These are phyloP conservation scores for Yarrowia sp. DNA, from an alignment of 805 yeast genomes.

Conservation along the genomic window DNA sequence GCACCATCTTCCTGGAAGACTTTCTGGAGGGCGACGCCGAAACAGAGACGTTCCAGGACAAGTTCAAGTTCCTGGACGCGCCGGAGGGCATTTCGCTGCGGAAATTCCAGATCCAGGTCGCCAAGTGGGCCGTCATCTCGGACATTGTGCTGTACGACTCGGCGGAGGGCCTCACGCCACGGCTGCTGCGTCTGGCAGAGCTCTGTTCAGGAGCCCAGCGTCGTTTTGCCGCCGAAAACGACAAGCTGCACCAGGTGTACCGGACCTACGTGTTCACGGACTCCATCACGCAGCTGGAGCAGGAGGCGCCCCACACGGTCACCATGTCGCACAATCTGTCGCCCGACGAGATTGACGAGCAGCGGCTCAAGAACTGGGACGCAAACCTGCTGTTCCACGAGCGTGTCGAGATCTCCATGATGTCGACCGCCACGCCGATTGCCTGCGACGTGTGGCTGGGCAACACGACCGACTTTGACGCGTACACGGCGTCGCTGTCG, in stretches of 20 bases:
- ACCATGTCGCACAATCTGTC: conserved; percentile 32
- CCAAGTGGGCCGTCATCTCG: conserved; percentile 71
- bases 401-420: conserved; percentile 73
- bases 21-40: conserved; percentile 28
- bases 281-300: conserved; percentile 30
- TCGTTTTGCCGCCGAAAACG: conserved; percentile 28
- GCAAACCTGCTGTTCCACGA: conserved; percentile 66
- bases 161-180: conserved; percentile 35
- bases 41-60: conserved; percentile 44
- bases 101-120: conserved; percentile 80
- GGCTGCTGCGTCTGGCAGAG: conserved; percentile 29
- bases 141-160: conserved; percentile 77
- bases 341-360: conserved; percentile 31
- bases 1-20: conserved; percentile 34
- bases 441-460: conserved; percentile 70
- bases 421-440: conserved; percentile 75
- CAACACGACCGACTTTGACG: conserved; percentile 62
- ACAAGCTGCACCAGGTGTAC: conserved; percentile 21
- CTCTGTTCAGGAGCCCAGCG: conserved; percentile 31
- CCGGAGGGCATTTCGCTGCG: conserved; percentile 71
- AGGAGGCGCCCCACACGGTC: conserved; percentile 33
- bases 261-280: conserved; percentile 32
- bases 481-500: conserved; percentile 24
- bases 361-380: conserved; percentile 37
- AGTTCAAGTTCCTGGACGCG: conserved; percentile 63